Base-by-base conservation (phyloP, 2,329 filamentous ascomycete genomes). In the Botrytis paeoniae region DNA sequence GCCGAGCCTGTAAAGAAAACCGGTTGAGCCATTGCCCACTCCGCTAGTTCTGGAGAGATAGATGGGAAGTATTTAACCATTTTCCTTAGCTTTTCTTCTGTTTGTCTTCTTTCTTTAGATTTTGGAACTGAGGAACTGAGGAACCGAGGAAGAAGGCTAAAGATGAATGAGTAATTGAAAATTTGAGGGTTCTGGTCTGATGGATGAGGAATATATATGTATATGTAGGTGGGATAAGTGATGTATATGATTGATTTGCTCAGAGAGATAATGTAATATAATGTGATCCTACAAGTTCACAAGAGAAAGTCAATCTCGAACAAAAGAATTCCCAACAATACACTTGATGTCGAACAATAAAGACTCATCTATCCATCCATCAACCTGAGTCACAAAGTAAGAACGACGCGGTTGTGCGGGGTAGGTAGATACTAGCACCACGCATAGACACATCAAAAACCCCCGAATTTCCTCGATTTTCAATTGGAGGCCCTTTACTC, bases 1-100 rank as follows among this genome's bases (percentile, higher is more conserved):
- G 92, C 91, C 22, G 91, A 92, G 59, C 89, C 91, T 18, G 92
- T 90, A 84, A 92, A 94, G 86, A 94, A 94, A 78, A 95, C 83
- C 72, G 90, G 88, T 78, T 95, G 92, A 18, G 84, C 81, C 65
- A 89, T 84, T 69, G 90, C 87, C 91, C 92, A 94, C 59, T 85
- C 82, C 73, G 85, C 84, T 48, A 93, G 85, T 43, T 89, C 84
- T 10, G 84, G 80, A 5, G 85, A 80, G 74, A 93, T 85, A 54
- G 85, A 85, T 29, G 85, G 80, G 79, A 85, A 90, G 81, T 57
- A 71, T 66, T 71, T 32, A 16, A 51, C 60, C 69, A 71, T 71
- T n/a, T 70, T 70, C 10, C 12, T 25, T 29, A 2, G 14, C 14
- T 8, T 10, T 22, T 3, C 20, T 45, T 45, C 20, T 32, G 0